Percentiles rank a stretch among this genome's conserved stretches.
These are phyloP conservation scores for Eucalyptus paniculata DNA, from an alignment of 345 rosid species.

Conservation along the genomic window DNA sequence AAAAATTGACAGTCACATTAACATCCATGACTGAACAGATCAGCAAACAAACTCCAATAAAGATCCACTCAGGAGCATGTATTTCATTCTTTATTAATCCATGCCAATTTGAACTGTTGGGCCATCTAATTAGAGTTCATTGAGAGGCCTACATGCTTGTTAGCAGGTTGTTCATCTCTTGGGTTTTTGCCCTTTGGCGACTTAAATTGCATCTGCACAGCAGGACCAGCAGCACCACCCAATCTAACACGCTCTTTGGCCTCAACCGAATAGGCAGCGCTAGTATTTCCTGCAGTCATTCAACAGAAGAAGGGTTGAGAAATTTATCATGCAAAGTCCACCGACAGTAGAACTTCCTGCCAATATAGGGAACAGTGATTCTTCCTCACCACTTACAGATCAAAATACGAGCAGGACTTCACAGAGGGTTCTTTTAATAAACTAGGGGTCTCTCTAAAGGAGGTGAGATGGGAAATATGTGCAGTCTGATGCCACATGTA, in stretches of 20 bases:
- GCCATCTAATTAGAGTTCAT: neutral
- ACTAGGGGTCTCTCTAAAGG: neutral
- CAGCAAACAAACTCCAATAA: neutral
- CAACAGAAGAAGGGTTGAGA: neutral
- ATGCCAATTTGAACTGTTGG: neutral
- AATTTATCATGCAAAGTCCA: neutral
- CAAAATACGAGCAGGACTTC: neutral
- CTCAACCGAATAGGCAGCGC: constrained; percentile 35
- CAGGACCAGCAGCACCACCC: constrained; percentile 30
- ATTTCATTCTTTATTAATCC: neutral
- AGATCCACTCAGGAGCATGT: neutral
- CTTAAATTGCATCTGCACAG: constrained; percentile 46
- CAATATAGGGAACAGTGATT: neutral
- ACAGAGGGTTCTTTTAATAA: neutral
- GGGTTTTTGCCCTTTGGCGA: constrained; percentile 37
- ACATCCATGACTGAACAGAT: neutral
- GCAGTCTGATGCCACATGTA: neutral
- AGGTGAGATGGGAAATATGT: neutral
- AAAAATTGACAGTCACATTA: neutral
- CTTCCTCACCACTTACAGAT: neutral
- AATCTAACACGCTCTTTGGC: constrained; percentile 29
- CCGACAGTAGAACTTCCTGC: neutral
- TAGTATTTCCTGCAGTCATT: constrained; percentile 34
- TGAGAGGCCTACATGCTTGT: constrained; percentile 50
- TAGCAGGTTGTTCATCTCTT: constrained; percentile 32